Percentiles rank a stretch among this genome's conserved stretches.
Evolutionary conservation across 306 rosid genomes (phyloP).

Genomic region (Vicia faba): DNA sequence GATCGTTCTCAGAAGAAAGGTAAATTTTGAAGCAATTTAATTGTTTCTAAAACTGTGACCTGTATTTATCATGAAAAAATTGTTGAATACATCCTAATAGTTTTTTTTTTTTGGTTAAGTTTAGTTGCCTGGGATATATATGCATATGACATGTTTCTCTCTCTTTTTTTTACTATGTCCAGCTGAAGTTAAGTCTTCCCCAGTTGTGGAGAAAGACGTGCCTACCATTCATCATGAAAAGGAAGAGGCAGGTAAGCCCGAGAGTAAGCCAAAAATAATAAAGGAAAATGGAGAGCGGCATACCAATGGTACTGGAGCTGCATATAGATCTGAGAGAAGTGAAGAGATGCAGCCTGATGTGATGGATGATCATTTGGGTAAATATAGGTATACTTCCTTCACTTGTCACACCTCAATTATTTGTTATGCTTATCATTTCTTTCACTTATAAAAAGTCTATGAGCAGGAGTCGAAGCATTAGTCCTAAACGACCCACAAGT

Average conservation of each 20-base stretch:
- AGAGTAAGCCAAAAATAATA: constrained; percentile 44
- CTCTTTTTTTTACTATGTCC: constrained; percentile 6
- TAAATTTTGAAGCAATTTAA: constrained; percentile 36
- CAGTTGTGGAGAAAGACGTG: constrained; percentile 38
- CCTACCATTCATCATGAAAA: constrained; percentile 44
- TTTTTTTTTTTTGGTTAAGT: not conserved
- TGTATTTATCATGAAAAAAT: not conserved
- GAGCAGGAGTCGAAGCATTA: constrained; percentile 94
- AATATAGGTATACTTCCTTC: constrained; percentile 83
- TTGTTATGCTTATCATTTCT: constrained; percentile 55
- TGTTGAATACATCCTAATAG: not conserved
- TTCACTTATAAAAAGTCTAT: constrained; percentile 65
- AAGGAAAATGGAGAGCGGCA: constrained; percentile 74
- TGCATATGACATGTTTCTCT: not conserved
- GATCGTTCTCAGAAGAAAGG: constrained; percentile 53
- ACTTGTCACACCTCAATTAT: constrained; percentile 69
- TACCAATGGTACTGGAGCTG: constrained; percentile 64
- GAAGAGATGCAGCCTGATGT: constrained; percentile 74
- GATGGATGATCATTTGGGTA: constrained; percentile 81
- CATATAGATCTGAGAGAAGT: constrained; percentile 60
- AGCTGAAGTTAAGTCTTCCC: constrained; percentile 50
- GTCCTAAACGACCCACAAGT: constrained; percentile 84
- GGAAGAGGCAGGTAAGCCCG: constrained; percentile 48
- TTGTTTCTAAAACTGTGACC: not conserved
- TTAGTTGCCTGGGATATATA: not conserved